Evolutionary conservation across 164 flowering plant genomes (phyloP), one percentile per base, ranked within the genome.

Genomic region (Berberis vulgaris): DNA sequence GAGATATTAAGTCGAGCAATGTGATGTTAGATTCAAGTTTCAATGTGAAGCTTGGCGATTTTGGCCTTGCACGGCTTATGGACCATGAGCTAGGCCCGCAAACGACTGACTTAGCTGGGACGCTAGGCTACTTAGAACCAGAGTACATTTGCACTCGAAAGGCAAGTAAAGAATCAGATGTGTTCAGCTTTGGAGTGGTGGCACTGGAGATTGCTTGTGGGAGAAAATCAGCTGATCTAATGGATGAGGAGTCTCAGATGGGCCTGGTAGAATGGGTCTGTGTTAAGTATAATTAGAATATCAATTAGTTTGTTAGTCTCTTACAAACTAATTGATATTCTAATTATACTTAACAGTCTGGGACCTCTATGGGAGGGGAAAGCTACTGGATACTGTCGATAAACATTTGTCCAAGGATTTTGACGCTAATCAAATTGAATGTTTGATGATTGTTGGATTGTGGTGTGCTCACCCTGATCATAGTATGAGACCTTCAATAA

Each of bases 151-250:
- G 58, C 7, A 55, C 58, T 3, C 41, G 58, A 1, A 55, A 55
- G 58, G 58, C 58, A 9, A 55, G 58, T 55, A 55, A 55, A 39
- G 41, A 55, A 55, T 26, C 58, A 38, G 58, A 55, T 55, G 58
- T 55, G 0, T 55, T 55, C 26, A 55, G 41, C 58, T 55, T 55
- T 55, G 58, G 58, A 13, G 58, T 55, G 0, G 58, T 55, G 58
- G 58, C 41, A 0, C 4, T 55, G 58, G 41, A 55, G 38, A 38
- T 55, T 38, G 58, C 41, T 55, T 55, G 7, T 55, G 58, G 58
- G 1, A 55, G 10, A 55, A 55, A 55, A 26, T 55, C 58, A 4
- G 8, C 40, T 1, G 1, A 50, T 10, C 54, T 26, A 1, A 50
- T 50, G 54, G 54, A 10, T 1, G 54, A 50, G 38, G 13, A 50